These are phyloP conservation scores for Podaxis sp. DNA, from an alignment of 768 basidiomycete genomes.

Conservation along the genomic window DNA sequence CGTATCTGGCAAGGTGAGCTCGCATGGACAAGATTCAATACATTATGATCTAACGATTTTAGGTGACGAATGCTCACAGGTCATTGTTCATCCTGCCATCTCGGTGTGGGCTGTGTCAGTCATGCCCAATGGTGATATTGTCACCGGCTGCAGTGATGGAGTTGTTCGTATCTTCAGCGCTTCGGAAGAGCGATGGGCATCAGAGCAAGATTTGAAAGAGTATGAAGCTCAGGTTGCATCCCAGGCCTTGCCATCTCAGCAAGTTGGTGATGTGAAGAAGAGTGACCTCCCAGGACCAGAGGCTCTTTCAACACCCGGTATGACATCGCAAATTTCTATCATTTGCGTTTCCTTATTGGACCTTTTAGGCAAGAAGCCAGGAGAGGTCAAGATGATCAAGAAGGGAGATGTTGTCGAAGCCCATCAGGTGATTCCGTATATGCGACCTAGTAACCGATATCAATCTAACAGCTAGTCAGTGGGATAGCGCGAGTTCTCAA, in stretches of 20 bases:
- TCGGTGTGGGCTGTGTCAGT: conserved; percentile 95
- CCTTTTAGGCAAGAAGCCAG: conserved; percentile 79
- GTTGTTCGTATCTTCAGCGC: conserved; percentile 84
- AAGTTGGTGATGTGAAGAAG: conserved; percentile 92
- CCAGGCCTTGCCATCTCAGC: conserved; percentile 80
- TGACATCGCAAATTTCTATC: conserved; percentile 19
- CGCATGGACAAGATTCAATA: background rate
- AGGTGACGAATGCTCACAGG: conserved; percentile 87
- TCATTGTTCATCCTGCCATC: conserved; percentile 89
- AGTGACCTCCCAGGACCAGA: conserved; percentile 87
- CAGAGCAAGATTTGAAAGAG: conserved; percentile 57
- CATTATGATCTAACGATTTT: background rate
- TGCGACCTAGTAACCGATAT: background rate
- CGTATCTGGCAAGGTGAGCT: conserved; percentile 82
- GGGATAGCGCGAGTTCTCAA: conserved; percentile 63
- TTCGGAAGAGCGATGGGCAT: conserved; percentile 71
- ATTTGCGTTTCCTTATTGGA: background rate
- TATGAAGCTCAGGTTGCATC: conserved; percentile 77
- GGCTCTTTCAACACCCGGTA: conserved; percentile 72
- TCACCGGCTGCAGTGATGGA: conserved; percentile 89
- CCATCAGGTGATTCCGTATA: conserved; percentile 64
- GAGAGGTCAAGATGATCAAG: conserved; percentile 91
- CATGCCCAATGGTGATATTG: conserved; percentile 89
- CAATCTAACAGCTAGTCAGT: conserved; percentile 46
- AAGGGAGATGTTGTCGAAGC: conserved; percentile 83